These are phyloP conservation scores for Leucocoprinus birnbaumii DNA, from an alignment of 768 basidiomycete genomes.

Conservation along the genomic window DNA sequence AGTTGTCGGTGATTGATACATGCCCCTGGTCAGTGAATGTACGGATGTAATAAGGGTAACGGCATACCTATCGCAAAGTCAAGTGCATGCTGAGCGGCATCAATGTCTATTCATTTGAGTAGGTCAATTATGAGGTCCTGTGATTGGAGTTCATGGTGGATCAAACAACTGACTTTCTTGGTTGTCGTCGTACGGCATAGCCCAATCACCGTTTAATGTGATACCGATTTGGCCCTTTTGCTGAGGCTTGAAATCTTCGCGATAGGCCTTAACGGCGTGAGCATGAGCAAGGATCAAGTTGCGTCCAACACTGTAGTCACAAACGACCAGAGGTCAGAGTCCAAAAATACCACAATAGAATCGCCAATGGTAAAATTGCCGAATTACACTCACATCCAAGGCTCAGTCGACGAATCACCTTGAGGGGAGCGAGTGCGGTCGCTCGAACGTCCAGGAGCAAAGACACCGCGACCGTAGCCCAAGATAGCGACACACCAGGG, in stretches of 20 bases:
- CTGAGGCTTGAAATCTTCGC: constrained; percentile 56
- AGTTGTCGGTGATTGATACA: constrained; percentile 18
- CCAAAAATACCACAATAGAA: not conserved
- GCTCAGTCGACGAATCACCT: constrained; percentile 63
- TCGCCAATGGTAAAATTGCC: not conserved
- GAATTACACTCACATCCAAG: constrained; percentile 55
- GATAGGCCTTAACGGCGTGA: constrained; percentile 61
- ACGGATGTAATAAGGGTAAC: constrained; percentile 19
- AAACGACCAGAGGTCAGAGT: constrained; percentile 11
- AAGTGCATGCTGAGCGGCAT: constrained; percentile 67
- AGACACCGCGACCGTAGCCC: constrained; percentile 70
- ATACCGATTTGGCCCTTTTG: constrained; percentile 77
- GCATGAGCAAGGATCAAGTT: constrained; percentile 70
- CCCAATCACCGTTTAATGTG: constrained; percentile 76
- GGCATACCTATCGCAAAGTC: constrained; percentile 67
- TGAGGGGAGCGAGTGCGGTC: constrained; percentile 56
- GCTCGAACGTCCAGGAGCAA: constrained; percentile 69
- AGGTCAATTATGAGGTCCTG: not conserved
- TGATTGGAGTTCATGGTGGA: not conserved
- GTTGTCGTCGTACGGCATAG: constrained; percentile 66
- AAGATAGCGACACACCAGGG: constrained; percentile 70
- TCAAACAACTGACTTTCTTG: constrained; percentile 55
- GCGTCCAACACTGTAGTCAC: constrained; percentile 56
- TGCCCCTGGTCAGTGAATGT: constrained; percentile 12
- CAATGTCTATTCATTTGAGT: constrained; percentile 43